phyloP scores from a whole-genome alignment of 2,329 filamentous ascomycete genomes.

The Venturia asperata region DNA sequence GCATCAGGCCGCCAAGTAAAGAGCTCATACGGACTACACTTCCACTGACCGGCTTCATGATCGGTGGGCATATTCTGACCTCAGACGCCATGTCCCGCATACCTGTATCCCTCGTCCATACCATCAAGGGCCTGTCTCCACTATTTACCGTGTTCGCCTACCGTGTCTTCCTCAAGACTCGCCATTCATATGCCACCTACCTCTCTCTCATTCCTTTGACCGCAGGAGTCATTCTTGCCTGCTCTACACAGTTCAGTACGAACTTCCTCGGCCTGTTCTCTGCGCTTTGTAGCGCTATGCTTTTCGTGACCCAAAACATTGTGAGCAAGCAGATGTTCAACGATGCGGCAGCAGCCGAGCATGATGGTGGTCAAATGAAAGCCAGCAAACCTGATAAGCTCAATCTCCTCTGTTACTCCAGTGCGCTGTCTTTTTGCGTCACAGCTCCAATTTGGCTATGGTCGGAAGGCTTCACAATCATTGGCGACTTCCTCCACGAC shows the following conservation, averaged over 20 bases:
- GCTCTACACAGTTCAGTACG: slow-evolving; percentile 81
- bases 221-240: slow-evolving; percentile 89
- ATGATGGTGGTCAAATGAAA: slow-evolving; percentile 54
- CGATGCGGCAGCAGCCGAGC: slow-evolving; percentile 77
- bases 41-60: slow-evolving; percentile 88
- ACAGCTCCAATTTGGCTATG: slow-evolving; percentile 91
- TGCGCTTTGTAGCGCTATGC: slow-evolving; percentile 79
- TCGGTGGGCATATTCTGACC: slow-evolving; percentile 86
- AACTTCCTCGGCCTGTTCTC: slow-evolving; percentile 87
- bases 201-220: slow-evolving; percentile 76
- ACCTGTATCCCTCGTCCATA: slow-evolving; percentile 93
- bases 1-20: slow-evolving; percentile 70
- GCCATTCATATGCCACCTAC: slow-evolving; percentile 76
- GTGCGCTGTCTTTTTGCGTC: slow-evolving; percentile 79
- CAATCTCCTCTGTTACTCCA: slow-evolving; percentile 95
- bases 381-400: slow-evolving; percentile 88
- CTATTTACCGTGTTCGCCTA: slow-evolving; percentile 94
- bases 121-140: slow-evolving; percentile 94
- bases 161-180: slow-evolving; percentile 78
- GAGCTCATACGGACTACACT: slow-evolving; percentile 81
- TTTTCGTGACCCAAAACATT: slow-evolving; percentile 98
- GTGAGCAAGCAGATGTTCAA: slow-evolving; percentile 98
- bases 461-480: slow-evolving; percentile 72
- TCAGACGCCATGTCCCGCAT: slow-evolving; percentile 92
- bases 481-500: slow-evolving; percentile 72